Conservation (phyloP, 495 filamentous ascomycete genomes). For the Platismatia glauca region DNA sequence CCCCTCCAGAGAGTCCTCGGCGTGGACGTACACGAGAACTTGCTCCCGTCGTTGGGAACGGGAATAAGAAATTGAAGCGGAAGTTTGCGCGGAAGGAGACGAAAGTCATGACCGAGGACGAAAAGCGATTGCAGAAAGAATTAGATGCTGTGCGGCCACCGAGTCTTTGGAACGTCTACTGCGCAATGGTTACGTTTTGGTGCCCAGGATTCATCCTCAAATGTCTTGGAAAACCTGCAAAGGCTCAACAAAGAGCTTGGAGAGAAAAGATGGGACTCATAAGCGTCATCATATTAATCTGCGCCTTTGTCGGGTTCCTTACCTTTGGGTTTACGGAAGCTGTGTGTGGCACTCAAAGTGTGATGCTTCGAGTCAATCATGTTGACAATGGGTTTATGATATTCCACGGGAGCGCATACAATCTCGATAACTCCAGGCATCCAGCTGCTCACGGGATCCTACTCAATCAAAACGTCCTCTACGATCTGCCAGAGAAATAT, state of each 20-base stretch:
- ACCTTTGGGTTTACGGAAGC: slow-evolving; percentile 92
- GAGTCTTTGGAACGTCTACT: slow-evolving; percentile 93
- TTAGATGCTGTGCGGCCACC: slow-evolving; percentile 66
- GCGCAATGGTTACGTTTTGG: slow-evolving; percentile 89
- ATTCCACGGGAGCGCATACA: slow-evolving; percentile 84
- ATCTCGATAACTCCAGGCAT: slow-evolving; percentile 65
- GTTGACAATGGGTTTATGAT: slow-evolving; percentile 83
- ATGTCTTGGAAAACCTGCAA: slow-evolving; percentile 81
- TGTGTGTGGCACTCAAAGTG: slow-evolving; percentile 63
- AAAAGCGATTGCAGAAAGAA: slow-evolving; percentile 55
- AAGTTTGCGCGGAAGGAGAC: slow-evolving; percentile 44
- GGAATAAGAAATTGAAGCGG: slow-evolving; percentile 31
- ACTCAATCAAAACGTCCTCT: slow-evolving; percentile 62
- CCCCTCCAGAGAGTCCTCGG: slow-evolving; percentile 35
- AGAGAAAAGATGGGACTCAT: slow-evolving; percentile 97
- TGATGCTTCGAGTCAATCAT: slow-evolving; percentile 70
- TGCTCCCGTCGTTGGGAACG: slow-evolving; percentile 26
- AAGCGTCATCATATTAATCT: slow-evolving; percentile 83
- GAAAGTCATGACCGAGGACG: slow-evolving; percentile 44
- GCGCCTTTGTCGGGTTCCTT: slow-evolving; percentile 83
- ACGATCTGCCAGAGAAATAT: slow-evolving; percentile 68
- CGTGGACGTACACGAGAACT: slow-evolving; percentile 36
- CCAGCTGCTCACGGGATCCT: slow-evolving; percentile 72
- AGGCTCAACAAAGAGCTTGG: slow-evolving; percentile 88
- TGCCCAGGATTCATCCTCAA: slow-evolving; percentile 73